Evolutionary conservation across 345 rosid genomes (phyloP), one percentile per base, ranked within the genome.

Genomic region (Euphorbia pulcherrima): DNA sequence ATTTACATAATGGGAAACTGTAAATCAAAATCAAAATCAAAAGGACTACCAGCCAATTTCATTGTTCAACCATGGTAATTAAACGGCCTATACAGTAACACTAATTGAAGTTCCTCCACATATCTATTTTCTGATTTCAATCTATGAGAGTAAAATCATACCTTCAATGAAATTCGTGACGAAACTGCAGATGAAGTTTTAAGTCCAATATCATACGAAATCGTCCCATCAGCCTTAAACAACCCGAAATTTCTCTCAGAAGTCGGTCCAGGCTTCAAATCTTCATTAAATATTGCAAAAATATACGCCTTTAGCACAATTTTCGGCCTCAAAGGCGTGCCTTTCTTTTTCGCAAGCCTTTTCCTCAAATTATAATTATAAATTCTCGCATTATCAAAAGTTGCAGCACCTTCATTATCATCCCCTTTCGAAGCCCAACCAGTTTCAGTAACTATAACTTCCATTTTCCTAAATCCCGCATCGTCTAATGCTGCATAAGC

Each of bases 391-490:
- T 95, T 95, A 50, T 74, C 73, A 23, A 62, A 70, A 2, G 97
- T 92, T 24, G 99, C 99, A 27, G 92, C 97, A 57, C 86, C 87
- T 85, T 94, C 96, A 72, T 83, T 89, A 35, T 73, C 57, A 76
- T 91, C 99, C 4, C 99, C 99, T 39, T 62, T 79, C 3, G 97
- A 94, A 61, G 96, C 99, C 99, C 99, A 91, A 13, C 99, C 99
- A 11, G 97, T 94, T 77, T 94, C 97, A 0, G 97, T 89, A 59
- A 94, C 80, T 35, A 95, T 83, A 60, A 95, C 92, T 80, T 92
- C 97, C 97, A 90, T 92, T 83, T 85, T 84, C 59, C 69, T 74
- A 68, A 77, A 86, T 33, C 97, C 99, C 60, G 97, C 93, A 73
- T 87, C 84, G 66, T 86, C 82, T 55, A 94, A 60, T 30, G 99